Percentiles rank a stretch among this genome's conserved stretches.
Evolutionary conservation across 768 basidiomycete species (phyloP).

Genomic region (Lentinula detonsa): DNA sequence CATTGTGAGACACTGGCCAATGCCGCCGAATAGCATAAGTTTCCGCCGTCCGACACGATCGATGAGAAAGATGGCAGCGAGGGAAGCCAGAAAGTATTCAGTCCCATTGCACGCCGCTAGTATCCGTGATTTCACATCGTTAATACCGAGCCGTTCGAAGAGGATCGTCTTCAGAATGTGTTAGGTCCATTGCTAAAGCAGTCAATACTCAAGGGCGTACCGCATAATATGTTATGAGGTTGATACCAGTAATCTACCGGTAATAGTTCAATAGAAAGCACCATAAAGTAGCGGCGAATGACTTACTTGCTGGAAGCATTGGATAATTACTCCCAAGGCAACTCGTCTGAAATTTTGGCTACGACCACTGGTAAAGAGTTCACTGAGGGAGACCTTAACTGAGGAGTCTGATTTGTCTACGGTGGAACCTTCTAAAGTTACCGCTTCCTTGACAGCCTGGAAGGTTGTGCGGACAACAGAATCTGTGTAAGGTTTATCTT

Average conservation of each 20-base stretch:
- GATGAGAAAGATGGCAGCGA: conserved; percentile 65
- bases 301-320: conserved; percentile 56
- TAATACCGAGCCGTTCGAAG: conserved; percentile 54
- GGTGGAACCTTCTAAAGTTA: conserved; percentile 30
- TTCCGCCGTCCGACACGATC: conserved; percentile 69
- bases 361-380: conserved; percentile 50
- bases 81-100: conserved; percentile 67
- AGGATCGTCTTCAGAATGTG: conserved; percentile 35
- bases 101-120: conserved; percentile 66
- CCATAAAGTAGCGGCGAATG: not conserved
- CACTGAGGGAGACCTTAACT: conserved; percentile 33
- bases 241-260: conserved; percentile 51
- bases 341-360: conserved; percentile 58
- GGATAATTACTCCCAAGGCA: conserved; percentile 47
- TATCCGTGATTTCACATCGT: conserved; percentile 51
- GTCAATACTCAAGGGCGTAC: conserved; percentile 9
- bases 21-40: conserved; percentile 65
- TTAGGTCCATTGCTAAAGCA: not conserved
- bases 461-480: conserved; percentile 42
- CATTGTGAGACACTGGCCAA: conserved; percentile 55
- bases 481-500: conserved; percentile 43
- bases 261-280: not conserved
- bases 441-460: conserved; percentile 47
- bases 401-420: conserved; percentile 5
- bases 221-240: conserved; percentile 57